These are phyloP conservation scores for Taphrina populina DNA, from an alignment of 1,139 yeast genomes.

Conservation along the genomic window DNA sequence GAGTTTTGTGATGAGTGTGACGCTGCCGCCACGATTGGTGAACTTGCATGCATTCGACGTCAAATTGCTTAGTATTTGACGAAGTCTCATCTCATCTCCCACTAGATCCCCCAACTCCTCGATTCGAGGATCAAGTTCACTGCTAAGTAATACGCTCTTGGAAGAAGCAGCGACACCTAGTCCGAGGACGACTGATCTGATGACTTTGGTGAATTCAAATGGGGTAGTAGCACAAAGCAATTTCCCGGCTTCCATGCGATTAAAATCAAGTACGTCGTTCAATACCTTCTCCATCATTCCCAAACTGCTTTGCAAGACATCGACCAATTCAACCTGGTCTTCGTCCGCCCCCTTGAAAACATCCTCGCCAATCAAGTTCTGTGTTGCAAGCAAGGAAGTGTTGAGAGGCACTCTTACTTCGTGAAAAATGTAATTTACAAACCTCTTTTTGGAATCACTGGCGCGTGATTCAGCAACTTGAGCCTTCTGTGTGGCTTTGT, in stretches of 20 bases:
- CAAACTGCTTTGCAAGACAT: constrained; percentile 23
- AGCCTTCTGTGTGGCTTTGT: constrained; percentile 31
- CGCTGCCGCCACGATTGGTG: constrained; percentile 63
- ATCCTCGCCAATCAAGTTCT: constrained; percentile 28
- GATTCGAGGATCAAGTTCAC: constrained; percentile 19
- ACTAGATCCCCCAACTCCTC: constrained; percentile 20
- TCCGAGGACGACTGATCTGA: constrained; percentile 27
- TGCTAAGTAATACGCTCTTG: constrained; percentile 10
- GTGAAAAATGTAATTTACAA: constrained; percentile 31
- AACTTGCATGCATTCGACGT: constrained; percentile 88
- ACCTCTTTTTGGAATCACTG: constrained; percentile 28
- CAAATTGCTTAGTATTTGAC: constrained; percentile 64
- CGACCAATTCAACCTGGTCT: constrained; percentile 25
- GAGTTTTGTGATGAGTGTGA: constrained; percentile 15
- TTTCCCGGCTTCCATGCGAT: constrained; percentile 33
- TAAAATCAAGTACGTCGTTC: constrained; percentile 32
- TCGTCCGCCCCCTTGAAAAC: constrained; percentile 22
- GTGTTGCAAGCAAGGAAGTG: constrained; percentile 22
- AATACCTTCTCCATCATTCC: constrained; percentile 34
- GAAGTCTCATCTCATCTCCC: constrained; percentile 32
- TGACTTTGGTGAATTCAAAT: constrained; percentile 25
- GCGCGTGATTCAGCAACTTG: constrained; percentile 27
- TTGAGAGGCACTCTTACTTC: constrained; percentile 32
- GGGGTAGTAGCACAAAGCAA: constrained; percentile 25
- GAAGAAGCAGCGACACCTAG: constrained; percentile 15